These are phyloP conservation scores for Aaosphaeria pasadenensis DNA, from an alignment of 2,329 filamentous ascomycete genomes.

Conservation along the genomic window DNA sequence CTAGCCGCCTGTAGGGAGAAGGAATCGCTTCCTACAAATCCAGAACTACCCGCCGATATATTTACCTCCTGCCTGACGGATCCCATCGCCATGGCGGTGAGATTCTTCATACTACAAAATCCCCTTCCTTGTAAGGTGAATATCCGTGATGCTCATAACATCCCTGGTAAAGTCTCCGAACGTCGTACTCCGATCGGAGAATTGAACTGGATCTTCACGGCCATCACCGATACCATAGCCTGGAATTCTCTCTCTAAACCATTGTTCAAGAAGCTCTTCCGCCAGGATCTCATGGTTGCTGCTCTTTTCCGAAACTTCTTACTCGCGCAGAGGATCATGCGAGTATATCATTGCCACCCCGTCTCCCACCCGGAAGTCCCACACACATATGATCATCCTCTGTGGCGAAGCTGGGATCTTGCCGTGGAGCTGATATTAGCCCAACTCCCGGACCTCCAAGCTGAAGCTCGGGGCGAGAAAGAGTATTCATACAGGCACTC, in stretches of 20 bases:
- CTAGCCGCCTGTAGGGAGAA: constrained; percentile 86
- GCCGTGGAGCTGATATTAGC: constrained; percentile 92
- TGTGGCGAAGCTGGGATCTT: constrained; percentile 98
- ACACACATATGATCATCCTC: constrained; percentile 87
- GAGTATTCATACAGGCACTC: constrained; percentile 92
- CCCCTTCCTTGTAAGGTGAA: constrained; percentile 66
- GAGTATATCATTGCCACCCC: constrained; percentile 91
- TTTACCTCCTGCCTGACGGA: constrained; percentile 96
- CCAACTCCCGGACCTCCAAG: constrained; percentile 79
- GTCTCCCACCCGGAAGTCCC: constrained; percentile 90
- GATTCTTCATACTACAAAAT: constrained; percentile 95
- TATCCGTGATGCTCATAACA: constrained; percentile 79
- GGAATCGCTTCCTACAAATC: constrained; percentile 93
- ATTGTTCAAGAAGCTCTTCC: constrained; percentile 93
- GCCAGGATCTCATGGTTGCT: constrained; percentile 98
- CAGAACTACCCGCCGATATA: constrained; percentile 85
- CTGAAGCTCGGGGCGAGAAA: constrained; percentile 71
- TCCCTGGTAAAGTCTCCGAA: constrained; percentile 89
- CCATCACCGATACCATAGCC: constrained; percentile 97
- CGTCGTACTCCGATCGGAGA: constrained; percentile 90
- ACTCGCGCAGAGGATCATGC: constrained; percentile 92
- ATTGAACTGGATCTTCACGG: constrained; percentile 98
- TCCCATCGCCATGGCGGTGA: constrained; percentile 93
- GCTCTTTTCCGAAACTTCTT: constrained; percentile 95
- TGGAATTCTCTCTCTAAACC: constrained; percentile 92